A percentile compares a stretch with the other conserved stretches of the same genome.
Conservation (phyloP, 192 early-diverging fungal genomes). For the Rhizoclosmatium sp. region DNA sequence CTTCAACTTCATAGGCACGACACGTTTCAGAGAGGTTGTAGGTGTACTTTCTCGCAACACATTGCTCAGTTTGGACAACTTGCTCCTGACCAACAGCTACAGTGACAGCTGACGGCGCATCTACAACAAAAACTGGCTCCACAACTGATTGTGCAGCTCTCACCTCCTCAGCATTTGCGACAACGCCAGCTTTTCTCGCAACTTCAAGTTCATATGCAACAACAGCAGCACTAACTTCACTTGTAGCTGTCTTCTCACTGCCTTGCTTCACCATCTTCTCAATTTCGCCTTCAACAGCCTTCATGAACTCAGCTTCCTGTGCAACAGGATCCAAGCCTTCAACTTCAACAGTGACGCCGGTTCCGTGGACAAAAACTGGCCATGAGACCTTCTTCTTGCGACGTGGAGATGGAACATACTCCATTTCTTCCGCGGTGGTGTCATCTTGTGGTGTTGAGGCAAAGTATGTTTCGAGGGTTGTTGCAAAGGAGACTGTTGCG, state of each 20-base stretch:
- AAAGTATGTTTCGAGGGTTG: no score
- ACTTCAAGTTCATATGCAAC: neutral
- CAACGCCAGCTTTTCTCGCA: no score
- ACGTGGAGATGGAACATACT: no score
- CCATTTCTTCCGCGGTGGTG: no score
- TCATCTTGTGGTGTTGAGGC: no score
- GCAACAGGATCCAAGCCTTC: neutral
- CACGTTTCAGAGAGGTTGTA: neutral
- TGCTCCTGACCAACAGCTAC: neutral
- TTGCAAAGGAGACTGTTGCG: no score
- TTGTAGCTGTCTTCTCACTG: neutral
- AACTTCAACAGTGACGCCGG: neutral
- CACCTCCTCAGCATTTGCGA: no score
- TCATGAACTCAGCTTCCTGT: neutral
- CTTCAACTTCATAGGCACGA: neutral
- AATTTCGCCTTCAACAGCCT: neutral
- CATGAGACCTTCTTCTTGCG: no score
- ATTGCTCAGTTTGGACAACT: neutral
- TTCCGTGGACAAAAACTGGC: neutral
- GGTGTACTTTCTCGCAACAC: neutral
- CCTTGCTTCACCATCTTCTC: neutral
- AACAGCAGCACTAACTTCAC: neutral
- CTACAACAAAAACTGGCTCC: no score
- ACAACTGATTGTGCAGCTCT: no score
- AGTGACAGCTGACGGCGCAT: no score